Base-by-base conservation (phyloP, 495 filamentous ascomycete genomes). In the Penicillium parvum region DNA sequence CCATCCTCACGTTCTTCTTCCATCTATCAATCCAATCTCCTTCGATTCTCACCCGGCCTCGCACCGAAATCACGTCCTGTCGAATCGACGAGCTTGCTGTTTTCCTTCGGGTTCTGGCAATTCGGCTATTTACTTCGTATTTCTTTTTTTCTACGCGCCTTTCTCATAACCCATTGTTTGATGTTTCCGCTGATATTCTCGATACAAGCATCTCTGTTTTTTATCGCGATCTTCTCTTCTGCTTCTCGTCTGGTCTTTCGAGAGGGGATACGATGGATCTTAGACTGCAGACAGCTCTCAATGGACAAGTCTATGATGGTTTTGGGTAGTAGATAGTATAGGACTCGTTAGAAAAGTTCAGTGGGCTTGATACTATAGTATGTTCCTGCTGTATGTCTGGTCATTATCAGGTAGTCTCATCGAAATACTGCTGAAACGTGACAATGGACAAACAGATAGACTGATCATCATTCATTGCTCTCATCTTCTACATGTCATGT, bases 1-100 rank as follows among this genome's bases (percentile, higher is more conserved):
- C 17, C 51, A 45, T 43, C 50, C n/a, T n/a, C n/a, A n/a, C n/a
- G n/a, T n/a, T n/a, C n/a, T n/a, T n/a, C n/a, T n/a, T n/a, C n/a
- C n/a, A n/a, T n/a, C n/a, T n/a, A n/a, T n/a, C n/a, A n/a, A n/a
- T 53, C 58, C 40, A 49, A 57, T 47, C 34, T 25, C 30, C 33
- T 37, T 37, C 32, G 18, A 30, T 9, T 27, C 35, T 30, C 9
- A 2, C 15, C 29, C 4, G 21, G 12, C 22, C 23, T 39, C 10
- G 37, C 37, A 20, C 10, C 16, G n/a, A n/a, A n/a, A n/a, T n/a
- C n/a, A n/a, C n/a, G n/a, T n/a, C n/a, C n/a, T n/a, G 23, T 40
- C 16, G 37, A 26, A 30, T 15, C 28, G 12, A 14, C 28, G 49
- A 56, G 42, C 40, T 52, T 47, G 52, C 37, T 56, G 45, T 47